Percentiles rank a stretch among this genome's conserved stretches.
Conservation (phyloP, 257 asterid genomes). For the Apocynum venetum region DNA sequence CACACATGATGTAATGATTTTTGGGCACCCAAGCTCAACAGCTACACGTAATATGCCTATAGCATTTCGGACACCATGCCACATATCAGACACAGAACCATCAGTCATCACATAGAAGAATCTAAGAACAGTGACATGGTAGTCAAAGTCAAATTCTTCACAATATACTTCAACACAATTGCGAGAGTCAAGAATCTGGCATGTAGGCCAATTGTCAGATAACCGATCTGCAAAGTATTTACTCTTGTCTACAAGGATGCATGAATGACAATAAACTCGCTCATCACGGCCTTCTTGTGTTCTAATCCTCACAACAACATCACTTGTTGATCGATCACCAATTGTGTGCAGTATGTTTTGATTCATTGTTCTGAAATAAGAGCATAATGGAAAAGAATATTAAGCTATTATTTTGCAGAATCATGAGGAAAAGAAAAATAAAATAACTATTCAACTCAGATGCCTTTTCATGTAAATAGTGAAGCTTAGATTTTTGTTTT, state of each 20-base stretch:
- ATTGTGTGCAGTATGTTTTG: conserved; percentile 36
- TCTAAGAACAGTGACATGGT: conserved; percentile 55
- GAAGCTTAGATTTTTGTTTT: not conserved
- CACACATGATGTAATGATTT: conserved; percentile 58
- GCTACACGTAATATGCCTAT: conserved; percentile 68
- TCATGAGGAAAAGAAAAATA: not conserved
- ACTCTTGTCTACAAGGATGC: conserved; percentile 48
- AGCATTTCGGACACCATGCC: conserved; percentile 59
- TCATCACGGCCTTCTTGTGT: conserved; percentile 83
- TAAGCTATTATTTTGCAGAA: conserved; percentile 2
- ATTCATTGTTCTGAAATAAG: conserved; percentile 40
- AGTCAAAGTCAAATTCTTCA: conserved; percentile 66
- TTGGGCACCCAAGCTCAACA: conserved; percentile 65
- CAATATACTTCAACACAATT: conserved; percentile 81
- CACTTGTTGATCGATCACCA: conserved; percentile 78
- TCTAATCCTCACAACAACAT: conserved; percentile 75
- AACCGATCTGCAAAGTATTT: conserved; percentile 74
- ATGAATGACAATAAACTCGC: conserved; percentile 77
- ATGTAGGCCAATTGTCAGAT: conserved; percentile 78
- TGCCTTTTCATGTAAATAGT: not conserved
- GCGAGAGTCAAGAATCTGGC: conserved; percentile 85
- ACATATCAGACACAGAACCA: conserved; percentile 35
- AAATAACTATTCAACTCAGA: not conserved
- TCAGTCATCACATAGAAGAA: conserved; percentile 48
- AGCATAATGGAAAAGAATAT: conserved; percentile 14